Evolutionary conservation across 306 rosid genomes (phyloP).

Genomic region (Aeschynomene evenia): DNA sequence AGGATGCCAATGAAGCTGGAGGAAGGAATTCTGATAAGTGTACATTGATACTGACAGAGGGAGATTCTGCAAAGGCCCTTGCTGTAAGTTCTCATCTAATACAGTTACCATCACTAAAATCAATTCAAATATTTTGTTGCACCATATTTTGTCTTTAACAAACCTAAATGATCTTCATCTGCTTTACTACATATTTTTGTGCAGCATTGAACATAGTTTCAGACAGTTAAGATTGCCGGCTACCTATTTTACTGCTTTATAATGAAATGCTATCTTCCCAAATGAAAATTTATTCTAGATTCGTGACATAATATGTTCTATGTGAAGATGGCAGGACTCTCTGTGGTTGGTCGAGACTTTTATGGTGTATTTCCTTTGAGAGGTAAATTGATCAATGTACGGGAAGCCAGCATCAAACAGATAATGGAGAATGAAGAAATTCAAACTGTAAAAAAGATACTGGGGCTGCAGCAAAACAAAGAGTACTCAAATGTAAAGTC

Average conservation of each 20-base stretch:
- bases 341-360: slow-evolving; percentile 84
- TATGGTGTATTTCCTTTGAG: slow-evolving; percentile 95
- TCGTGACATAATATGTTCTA: slow-evolving; percentile 1
- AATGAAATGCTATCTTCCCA: no score
- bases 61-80: slow-evolving; percentile 98
- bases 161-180: no score
- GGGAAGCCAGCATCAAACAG: slow-evolving; percentile 90
- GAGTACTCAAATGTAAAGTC: slow-evolving; percentile 63
- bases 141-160: no score
- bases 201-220: no score
- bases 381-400: slow-evolving; percentile 89
- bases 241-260: no score
- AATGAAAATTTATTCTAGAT: not conserved
- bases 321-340: slow-evolving; percentile 88
- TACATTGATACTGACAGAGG: slow-evolving; percentile 94
- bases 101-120: no score
- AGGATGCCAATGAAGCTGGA: slow-evolving; percentile 94
- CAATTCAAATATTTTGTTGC: no score
- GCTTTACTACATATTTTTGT: no score
- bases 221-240: no score
- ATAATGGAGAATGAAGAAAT: slow-evolving; percentile 83
- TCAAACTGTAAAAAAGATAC: slow-evolving; percentile 82
- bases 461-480: slow-evolving; percentile 91
- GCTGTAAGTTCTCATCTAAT: slow-evolving; percentile 86
- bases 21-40: slow-evolving; percentile 80